phyloP scores from a whole-genome alignment of 306 rosid genomes.

The Trifolium pratense region DNA sequence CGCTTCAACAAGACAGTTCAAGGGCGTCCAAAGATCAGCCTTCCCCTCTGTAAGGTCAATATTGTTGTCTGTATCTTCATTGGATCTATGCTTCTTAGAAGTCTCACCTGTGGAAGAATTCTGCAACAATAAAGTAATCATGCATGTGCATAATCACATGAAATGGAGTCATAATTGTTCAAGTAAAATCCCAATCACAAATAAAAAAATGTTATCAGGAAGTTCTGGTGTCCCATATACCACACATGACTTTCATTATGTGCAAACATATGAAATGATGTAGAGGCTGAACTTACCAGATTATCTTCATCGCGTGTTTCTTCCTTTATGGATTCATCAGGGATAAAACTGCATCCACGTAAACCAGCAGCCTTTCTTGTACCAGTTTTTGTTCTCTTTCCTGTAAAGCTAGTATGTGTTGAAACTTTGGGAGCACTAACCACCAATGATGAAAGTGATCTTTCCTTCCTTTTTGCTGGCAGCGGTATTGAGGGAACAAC shows the following conservation, averaged over 20 bases:
- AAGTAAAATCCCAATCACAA: slow-evolving; percentile 15
- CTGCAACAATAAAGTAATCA: slow-evolving; percentile 50
- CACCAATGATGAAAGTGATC: slow-evolving; percentile 93
- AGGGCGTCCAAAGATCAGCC: slow-evolving; percentile 95
- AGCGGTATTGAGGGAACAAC: slow-evolving; percentile 62
- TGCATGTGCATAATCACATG: slow-evolving; percentile 12
- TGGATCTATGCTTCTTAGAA: slow-evolving; percentile 59
- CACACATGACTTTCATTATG: slow-evolving; percentile 58
- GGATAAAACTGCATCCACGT: slow-evolving; percentile 70
- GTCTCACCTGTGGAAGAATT: slow-evolving; percentile 60
- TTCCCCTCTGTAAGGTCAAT: slow-evolving; percentile 72
- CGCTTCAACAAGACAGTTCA: slow-evolving; percentile 96
- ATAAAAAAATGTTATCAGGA: slow-evolving; percentile 24
- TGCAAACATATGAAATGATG: slow-evolving; percentile 47
- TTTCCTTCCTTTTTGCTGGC: slow-evolving; percentile 92
- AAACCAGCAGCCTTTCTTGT: slow-evolving; percentile 74
- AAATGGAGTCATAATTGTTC: slow-evolving; percentile 28
- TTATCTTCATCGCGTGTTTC: slow-evolving; percentile 60
- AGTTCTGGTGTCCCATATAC: slow-evolving; percentile 18
- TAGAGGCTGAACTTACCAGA: slow-evolving; percentile 60
- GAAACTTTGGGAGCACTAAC: slow-evolving; percentile 89
- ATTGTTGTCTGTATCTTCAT: slow-evolving; percentile 48
- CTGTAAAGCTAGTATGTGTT: slow-evolving; percentile 74
- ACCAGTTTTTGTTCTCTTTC: slow-evolving; percentile 79
- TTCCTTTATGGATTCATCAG: slow-evolving; percentile 62